Evolutionary conservation across 2,329 filamentous ascomycete genomes (phyloP).

Genomic region (Pseudocercospora fijiensis): DNA sequence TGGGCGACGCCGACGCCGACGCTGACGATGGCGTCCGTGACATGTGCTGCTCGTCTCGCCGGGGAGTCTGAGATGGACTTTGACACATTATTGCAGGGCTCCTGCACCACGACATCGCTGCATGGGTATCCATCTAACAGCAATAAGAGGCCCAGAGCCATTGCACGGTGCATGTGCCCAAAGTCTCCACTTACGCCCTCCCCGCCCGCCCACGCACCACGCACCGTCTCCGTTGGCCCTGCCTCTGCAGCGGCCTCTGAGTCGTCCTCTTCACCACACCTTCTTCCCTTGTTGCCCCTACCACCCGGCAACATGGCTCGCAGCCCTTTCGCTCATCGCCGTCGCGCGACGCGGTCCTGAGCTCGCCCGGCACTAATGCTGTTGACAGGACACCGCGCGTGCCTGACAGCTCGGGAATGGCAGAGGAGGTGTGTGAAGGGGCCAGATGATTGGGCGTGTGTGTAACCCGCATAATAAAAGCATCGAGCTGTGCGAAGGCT

Average conservation of each 20-base stretch:
- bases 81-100: conserved; percentile 23
- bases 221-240: background rate
- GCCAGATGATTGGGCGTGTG: conserved; percentile 15
- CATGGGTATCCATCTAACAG: background rate
- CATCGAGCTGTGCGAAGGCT: conserved; percentile 10
- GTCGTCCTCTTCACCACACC: background rate
- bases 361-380: conserved; percentile 22
- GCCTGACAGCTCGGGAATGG: conserved; percentile 27
- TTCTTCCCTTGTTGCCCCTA: background rate
- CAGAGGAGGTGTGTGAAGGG: conserved; percentile 16
- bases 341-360: background rate
- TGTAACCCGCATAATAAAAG: conserved; percentile 12
- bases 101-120: conserved; percentile 7
- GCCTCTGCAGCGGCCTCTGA: background rate
- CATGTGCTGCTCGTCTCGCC: conserved; percentile 11
- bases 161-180: background rate
- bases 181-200: background rate
- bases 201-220: background rate
- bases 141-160: background rate
- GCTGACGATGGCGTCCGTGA: conserved; percentile 1
- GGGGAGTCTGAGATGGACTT: conserved; percentile 13
- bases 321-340: background rate
- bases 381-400: conserved; percentile 28
- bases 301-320: background rate
- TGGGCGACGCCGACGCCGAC: background rate